Percentiles rank a stretch among this genome's conserved stretches.
Evolutionary conservation across 768 basidiomycete species (phyloP).

Genomic region (Suillus subalutaceus): DNA sequence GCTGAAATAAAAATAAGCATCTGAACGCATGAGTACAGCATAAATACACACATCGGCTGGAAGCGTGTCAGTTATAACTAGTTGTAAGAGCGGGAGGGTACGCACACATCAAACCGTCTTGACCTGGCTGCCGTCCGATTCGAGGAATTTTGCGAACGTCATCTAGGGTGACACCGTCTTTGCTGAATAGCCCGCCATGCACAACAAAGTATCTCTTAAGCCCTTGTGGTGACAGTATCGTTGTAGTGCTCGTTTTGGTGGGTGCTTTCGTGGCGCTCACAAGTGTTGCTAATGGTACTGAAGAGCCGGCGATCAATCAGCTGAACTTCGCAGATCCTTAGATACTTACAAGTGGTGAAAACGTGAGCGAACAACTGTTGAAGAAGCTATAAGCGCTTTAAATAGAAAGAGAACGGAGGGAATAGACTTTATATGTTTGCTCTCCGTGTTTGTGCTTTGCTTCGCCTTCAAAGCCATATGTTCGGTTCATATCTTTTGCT

Average conservation of each 20-base stretch:
- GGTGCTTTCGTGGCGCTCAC: conserved; percentile 71
- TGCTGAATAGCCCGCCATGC: conserved; percentile 95
- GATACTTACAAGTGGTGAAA: conserved; percentile 79
- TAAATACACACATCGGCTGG: conserved; percentile 60
- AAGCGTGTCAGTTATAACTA: conserved; percentile 14
- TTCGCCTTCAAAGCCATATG: conserved; percentile 95
- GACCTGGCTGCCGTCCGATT: conserved; percentile 88
- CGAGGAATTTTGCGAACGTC: conserved; percentile 89
- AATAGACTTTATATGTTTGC: conserved; percentile 82
- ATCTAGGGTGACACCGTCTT: conserved; percentile 92
- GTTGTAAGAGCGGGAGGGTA: conserved; percentile 10
- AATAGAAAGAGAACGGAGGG: background rate
- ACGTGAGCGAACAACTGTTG: conserved; percentile 86
- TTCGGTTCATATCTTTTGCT: conserved; percentile 95
- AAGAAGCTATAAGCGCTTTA: conserved; percentile 11
- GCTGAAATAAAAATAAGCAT: conserved; percentile 41
- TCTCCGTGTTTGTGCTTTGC: conserved; percentile 97
- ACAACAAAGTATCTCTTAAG: conserved; percentile 91
- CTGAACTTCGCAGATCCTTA: conserved; percentile 3
- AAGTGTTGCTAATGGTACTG: conserved; percentile 91
- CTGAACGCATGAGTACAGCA: background rate
- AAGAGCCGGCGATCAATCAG: conserved; percentile 12
- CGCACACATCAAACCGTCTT: conserved; percentile 94
- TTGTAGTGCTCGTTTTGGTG: conserved; percentile 36
- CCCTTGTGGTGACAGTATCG: conserved; percentile 84